Percentiles rank a stretch among this genome's conserved stretches.
Conservation (phyloP, 78 protist genomes). For the slime mould (Dictyostelium discoideum) region dicty_2.7 NC_007091.3:2810001-2810500, state of each 20-base stretch:
- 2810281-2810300: conserved; percentile 72
- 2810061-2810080: conserved; percentile 38
- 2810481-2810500: too few relatives aligned
- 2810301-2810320: background rate
- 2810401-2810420: too few relatives aligned
- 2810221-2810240: background rate
- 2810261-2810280: conserved; percentile 16
- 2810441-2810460: too few relatives aligned
- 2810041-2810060: conserved; percentile 9
- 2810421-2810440: too few relatives aligned
- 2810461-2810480: too few relatives aligned
- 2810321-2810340: too few relatives aligned
- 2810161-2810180: background rate
- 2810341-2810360: too few relatives aligned
- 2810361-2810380: too few relatives aligned
- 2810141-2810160: background rate
- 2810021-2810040: conserved; percentile 20
- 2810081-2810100: background rate
- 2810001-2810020: conserved; percentile 27
- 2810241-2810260: conserved; percentile 2
- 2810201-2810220: background rate
- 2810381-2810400: too few relatives aligned
- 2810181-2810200: background rate
- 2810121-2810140: background rate
- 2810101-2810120: background rate